A percentile compares a stretch with the other conserved stretches of the same genome.
These are phyloP conservation scores for Aspergillus fructus DNA, from an alignment of 2,329 filamentous ascomycete genomes.

Conservation along the genomic window DNA sequence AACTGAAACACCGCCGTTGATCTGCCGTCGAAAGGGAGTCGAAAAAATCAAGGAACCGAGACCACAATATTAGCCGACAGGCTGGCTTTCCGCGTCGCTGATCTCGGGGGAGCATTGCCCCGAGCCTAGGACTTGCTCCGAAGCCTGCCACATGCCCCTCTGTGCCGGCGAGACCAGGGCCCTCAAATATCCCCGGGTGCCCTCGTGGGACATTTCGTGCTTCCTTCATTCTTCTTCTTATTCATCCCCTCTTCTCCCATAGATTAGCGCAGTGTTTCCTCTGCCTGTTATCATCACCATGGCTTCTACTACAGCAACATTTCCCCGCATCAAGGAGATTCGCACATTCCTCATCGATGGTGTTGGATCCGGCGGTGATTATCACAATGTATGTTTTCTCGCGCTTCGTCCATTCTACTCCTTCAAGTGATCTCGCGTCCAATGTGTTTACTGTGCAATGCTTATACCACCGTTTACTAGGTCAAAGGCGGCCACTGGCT, in stretches of 20 bases:
- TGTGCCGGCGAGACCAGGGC: neutral
- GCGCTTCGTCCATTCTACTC: neutral
- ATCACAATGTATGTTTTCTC: slow-evolving; percentile 80
- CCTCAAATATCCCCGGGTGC: slow-evolving; percentile 19
- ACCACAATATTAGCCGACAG: slow-evolving; percentile 1
- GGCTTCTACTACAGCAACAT: slow-evolving; percentile 29
- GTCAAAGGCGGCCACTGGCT: slow-evolving; percentile 66
- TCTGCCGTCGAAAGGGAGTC: neutral
- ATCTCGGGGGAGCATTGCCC: slow-evolving; percentile 32
- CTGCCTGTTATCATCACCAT: slow-evolving; percentile 22
- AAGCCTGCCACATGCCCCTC: slow-evolving; percentile 10
- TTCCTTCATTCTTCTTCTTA: slow-evolving; percentile 13
- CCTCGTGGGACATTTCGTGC: slow-evolving; percentile 9
- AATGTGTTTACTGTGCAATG: neutral
- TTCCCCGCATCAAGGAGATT: slow-evolving; percentile 47
- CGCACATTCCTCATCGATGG: slow-evolving; percentile 49
- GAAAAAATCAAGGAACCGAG: neutral
- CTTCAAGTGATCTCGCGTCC: neutral
- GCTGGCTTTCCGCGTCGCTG: neutral
- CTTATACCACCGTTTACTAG: slow-evolving; percentile 16
- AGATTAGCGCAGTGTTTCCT: neutral
- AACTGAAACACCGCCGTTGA: neutral
- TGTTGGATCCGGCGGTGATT: slow-evolving; percentile 54
- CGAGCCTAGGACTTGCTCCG: slow-evolving; percentile 21
- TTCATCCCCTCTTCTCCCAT: neutral